Evolutionary conservation across 1,284 basidiomycete genomes (phyloP).

Genomic region (Trametes pubescens): DNA sequence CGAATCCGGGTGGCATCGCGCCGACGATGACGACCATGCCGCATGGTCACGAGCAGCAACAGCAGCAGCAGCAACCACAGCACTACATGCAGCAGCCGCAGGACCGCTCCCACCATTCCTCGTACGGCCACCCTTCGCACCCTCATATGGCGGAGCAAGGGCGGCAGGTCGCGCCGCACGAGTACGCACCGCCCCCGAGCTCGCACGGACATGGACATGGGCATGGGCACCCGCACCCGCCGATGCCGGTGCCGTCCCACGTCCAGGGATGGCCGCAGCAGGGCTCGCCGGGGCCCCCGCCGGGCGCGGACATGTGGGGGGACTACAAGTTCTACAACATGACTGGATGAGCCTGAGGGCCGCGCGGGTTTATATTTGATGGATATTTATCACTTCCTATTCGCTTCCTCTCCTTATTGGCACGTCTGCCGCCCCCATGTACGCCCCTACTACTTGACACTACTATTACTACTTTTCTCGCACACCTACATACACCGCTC

Average conservation of each 20-base stretch:
- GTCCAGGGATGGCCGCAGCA: conserved; percentile 27
- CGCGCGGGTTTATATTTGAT: background rate
- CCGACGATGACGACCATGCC: conserved; percentile 25
- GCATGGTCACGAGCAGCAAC: conserved; percentile 18
- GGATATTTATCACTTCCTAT: conserved; percentile 22
- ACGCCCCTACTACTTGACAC: background rate
- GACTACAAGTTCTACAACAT: conserved; percentile 29
- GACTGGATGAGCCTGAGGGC: conserved; percentile 1
- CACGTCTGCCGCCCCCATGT: background rate
- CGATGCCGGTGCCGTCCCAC: conserved; percentile 15
- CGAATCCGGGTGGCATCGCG: conserved; percentile 14
- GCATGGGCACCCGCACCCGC: conserved; percentile 18
- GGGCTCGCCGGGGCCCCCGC: conserved; percentile 12
- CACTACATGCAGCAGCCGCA: conserved; percentile 18
- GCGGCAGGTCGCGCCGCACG: conserved; percentile 23
- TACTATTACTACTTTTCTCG: background rate
- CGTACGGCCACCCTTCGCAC: conserved; percentile 14
- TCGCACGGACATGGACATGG: conserved; percentile 13
- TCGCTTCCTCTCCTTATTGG: background rate
- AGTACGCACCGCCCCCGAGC: conserved; percentile 25
- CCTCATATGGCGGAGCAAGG: conserved; percentile 14
- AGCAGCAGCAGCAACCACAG: conserved; percentile 14
- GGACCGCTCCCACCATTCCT: conserved; percentile 11
- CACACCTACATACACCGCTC: background rate
- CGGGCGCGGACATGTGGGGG: conserved; percentile 25